Evolutionary conservation across 495 filamentous ascomycete genomes (phyloP).

Genomic region (Melanomma pulvis-pyrius): DNA sequence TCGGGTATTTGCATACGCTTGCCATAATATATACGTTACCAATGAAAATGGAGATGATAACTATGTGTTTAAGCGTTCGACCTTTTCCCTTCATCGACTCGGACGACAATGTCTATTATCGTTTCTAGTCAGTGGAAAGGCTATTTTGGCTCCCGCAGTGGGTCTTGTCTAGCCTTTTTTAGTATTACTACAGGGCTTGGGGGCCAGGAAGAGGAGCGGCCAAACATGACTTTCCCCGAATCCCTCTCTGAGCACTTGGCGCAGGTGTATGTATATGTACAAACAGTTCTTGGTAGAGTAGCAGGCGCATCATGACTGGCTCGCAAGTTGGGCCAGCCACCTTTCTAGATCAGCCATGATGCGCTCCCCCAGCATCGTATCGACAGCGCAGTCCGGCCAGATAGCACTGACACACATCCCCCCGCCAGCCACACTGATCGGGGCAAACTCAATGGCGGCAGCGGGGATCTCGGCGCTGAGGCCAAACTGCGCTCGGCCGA

Average conservation of each 20-base stretch:
- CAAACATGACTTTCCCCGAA: not conserved
- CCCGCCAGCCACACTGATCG: constrained; percentile 19
- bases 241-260: not conserved
- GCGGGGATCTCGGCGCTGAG: constrained; percentile 23
- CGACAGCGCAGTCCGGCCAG: constrained; percentile 22
- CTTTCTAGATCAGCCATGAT: constrained; percentile 22
- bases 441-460: constrained; percentile 20
- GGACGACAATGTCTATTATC: too few species aligned
- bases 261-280: constrained; percentile 13
- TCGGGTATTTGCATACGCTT: too few species aligned
- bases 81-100: too few species aligned
- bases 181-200: constrained; percentile 1
- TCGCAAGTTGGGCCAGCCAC: constrained; percentile 22
- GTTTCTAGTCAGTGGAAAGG: too few species aligned
- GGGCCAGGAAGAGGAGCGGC: not conserved
- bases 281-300: not conserved
- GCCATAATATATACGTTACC: too few species aligned
- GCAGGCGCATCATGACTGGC: not conserved
- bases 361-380: constrained; percentile 17
- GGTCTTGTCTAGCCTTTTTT: too few species aligned
- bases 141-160: too few species aligned
- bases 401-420: constrained; percentile 19
- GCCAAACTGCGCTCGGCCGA: constrained; percentile 20
- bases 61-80: too few species aligned
- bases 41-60: too few species aligned